Percentiles rank a stretch among this genome's conserved stretches.
phyloP scores from a whole-genome alignment of 2,329 filamentous ascomycete genomes.

The Pestalotiopsis sp. region DNA sequence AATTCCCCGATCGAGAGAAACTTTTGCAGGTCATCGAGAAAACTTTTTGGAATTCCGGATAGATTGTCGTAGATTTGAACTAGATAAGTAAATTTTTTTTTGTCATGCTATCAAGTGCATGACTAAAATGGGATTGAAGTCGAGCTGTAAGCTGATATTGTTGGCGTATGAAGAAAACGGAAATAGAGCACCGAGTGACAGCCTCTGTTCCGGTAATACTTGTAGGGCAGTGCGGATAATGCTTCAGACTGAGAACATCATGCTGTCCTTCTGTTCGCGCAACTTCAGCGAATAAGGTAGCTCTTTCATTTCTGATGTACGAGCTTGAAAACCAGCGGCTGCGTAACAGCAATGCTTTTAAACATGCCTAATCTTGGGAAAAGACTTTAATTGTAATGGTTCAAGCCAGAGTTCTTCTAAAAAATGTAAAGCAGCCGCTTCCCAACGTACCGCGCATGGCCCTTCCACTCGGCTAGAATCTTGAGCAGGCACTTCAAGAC shows the following conservation, averaged over 20 bases:
- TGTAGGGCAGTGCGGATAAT: too few relatives aligned
- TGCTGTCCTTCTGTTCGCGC: neutral
- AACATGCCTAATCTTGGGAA: neutral
- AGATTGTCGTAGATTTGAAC: too few relatives aligned
- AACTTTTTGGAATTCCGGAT: neutral
- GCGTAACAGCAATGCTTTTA: neutral
- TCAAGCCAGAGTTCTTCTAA: neutral
- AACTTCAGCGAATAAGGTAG: neutral
- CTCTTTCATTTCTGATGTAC: neutral
- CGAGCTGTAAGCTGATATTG: too few relatives aligned
- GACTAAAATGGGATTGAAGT: too few relatives aligned
- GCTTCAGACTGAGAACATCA: neutral
- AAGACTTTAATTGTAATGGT: too few relatives aligned
- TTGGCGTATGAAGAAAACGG: too few relatives aligned
- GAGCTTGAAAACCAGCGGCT: neutral
- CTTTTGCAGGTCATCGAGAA: too few relatives aligned
- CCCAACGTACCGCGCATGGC: neutral
- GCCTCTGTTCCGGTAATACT: too few relatives aligned
- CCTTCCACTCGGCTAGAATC: slow-evolving; percentile 13
- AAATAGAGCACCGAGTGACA: too few relatives aligned
- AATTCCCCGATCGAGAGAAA: neutral
- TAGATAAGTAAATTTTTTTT: too few relatives aligned
- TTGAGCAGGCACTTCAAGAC: slow-evolving; percentile 16
- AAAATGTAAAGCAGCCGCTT: neutral
- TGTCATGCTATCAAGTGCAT: too few relatives aligned